These are phyloP conservation scores for Penicillium atrosanguineum DNA, from an alignment of 495 filamentous ascomycete genomes.

Conservation along the genomic window DNA sequence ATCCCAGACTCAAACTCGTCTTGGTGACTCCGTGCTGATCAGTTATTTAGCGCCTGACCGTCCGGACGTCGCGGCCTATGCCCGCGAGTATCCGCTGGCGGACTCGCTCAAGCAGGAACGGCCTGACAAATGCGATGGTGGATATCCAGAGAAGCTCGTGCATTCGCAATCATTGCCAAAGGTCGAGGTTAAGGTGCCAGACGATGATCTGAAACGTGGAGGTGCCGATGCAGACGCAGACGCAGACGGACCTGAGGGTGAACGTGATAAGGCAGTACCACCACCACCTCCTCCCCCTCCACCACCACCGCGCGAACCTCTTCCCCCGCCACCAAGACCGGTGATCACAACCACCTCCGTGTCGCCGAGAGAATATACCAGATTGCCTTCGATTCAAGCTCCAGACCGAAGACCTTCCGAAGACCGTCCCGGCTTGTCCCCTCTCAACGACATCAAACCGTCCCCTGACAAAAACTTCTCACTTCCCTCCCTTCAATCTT, in stretches of 20 bases:
- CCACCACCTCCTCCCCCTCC: not conserved
- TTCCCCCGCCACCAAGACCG: constrained; percentile 6
- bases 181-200: not conserved
- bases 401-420: constrained; percentile 2
- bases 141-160: not conserved
- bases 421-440: not conserved
- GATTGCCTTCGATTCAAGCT: constrained; percentile 8
- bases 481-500: constrained; percentile 16
- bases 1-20: constrained; percentile 28
- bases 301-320: not conserved
- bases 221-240: not conserved
- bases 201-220: not conserved
- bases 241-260: not conserved
- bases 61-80: constrained; percentile 43
- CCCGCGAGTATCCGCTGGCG: constrained; percentile 15
- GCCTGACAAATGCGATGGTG: not conserved
- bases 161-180: not conserved
- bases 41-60: constrained; percentile 43
- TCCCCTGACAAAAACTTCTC: constrained; percentile 9
- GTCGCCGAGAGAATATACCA: constrained; percentile 8
- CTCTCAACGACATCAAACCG: constrained; percentile 3
- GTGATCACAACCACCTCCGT: not conserved
- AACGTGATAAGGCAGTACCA: not conserved
- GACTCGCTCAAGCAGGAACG: constrained; percentile 14
- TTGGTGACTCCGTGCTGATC: constrained; percentile 49